Evolutionary conservation across 129 eudicot species (phyloP).

Genomic region (Deinandra increscens): DNA sequence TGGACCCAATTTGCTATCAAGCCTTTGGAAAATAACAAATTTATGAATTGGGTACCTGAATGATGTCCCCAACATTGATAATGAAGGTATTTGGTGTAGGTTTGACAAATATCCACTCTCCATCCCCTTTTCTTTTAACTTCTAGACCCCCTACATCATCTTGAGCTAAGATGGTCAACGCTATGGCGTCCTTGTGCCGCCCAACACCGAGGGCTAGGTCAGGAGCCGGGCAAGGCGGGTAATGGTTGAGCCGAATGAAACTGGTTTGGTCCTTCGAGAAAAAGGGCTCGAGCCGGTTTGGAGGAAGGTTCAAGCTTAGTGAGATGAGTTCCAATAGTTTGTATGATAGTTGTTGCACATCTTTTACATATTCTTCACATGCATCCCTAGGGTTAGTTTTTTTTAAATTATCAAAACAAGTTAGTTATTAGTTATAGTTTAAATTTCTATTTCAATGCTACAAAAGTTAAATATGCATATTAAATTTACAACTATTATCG

Average conservation of each 20-base stretch:
- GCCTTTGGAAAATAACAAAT: too few species aligned
- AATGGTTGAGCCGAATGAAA: constrained; percentile 59
- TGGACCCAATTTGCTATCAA: too few species aligned
- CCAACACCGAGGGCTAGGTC: constrained; percentile 79
- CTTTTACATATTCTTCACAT: constrained; percentile 44
- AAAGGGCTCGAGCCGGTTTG: constrained; percentile 42
- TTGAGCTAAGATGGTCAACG: constrained; percentile 65
- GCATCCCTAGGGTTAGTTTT: constrained; percentile 42
- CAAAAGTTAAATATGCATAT: too few species aligned
- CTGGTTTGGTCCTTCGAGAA: constrained; percentile 50
- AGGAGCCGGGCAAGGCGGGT: constrained; percentile 67
- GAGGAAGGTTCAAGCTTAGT: constrained; percentile 47
- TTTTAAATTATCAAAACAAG: not conserved
- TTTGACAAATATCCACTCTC: constrained; percentile 72
- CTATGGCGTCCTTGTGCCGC: constrained; percentile 69
- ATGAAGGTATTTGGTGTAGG: constrained; percentile 66
- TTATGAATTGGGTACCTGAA: constrained; percentile 47
- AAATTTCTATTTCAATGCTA: too few species aligned
- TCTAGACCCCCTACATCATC: constrained; percentile 78
- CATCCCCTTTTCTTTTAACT: constrained; percentile 64
- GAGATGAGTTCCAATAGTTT: constrained; percentile 55
- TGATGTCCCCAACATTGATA: constrained; percentile 73
- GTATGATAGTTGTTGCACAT: constrained; percentile 42
- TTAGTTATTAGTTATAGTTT: not conserved
- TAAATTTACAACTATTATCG: too few species aligned